Percentiles rank a stretch among this genome's conserved stretches.
These are phyloP conservation scores for Solanum pimpinellifolium DNA, from an alignment of 257 asterid species.

Conservation along the genomic window DNA sequence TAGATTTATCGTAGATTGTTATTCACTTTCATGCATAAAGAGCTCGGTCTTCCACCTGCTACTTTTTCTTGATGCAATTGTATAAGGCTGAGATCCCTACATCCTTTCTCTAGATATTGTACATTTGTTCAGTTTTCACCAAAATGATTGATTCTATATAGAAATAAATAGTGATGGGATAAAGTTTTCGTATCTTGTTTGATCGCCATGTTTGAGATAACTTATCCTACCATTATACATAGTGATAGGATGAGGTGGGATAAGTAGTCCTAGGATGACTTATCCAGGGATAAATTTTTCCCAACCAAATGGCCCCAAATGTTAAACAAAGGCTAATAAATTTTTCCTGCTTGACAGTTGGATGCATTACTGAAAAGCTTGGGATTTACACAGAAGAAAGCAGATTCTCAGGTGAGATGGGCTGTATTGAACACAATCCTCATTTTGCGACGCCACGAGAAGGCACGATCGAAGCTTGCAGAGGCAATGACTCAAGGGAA, in stretches of 20 bases:
- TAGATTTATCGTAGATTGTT: neutral
- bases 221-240: no score
- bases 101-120: neutral
- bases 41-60: neutral
- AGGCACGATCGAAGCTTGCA: conserved; percentile 62
- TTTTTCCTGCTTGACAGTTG: conserved; percentile 38
- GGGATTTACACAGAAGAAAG: conserved; percentile 92
- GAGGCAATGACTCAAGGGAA: conserved; percentile 66
- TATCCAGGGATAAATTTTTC: no score
- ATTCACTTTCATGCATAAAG: neutral
- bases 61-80: neutral
- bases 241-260: no score
- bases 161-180: no score
- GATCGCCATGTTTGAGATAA: no score
- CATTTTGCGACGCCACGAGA: conserved; percentile 73
- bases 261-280: no score
- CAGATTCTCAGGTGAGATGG: conserved; percentile 93
- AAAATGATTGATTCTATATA: neutral
- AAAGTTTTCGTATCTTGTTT: no score
- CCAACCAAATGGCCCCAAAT: neutral
- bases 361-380: conserved; percentile 55
- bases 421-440: conserved; percentile 68
- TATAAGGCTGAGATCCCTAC: neutral
- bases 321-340: neutral
- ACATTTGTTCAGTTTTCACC: neutral